These are phyloP conservation scores for Apiotrichum laibachii DNA, from an alignment of 1,284 basidiomycete genomes.

Conservation along the genomic window DNA sequence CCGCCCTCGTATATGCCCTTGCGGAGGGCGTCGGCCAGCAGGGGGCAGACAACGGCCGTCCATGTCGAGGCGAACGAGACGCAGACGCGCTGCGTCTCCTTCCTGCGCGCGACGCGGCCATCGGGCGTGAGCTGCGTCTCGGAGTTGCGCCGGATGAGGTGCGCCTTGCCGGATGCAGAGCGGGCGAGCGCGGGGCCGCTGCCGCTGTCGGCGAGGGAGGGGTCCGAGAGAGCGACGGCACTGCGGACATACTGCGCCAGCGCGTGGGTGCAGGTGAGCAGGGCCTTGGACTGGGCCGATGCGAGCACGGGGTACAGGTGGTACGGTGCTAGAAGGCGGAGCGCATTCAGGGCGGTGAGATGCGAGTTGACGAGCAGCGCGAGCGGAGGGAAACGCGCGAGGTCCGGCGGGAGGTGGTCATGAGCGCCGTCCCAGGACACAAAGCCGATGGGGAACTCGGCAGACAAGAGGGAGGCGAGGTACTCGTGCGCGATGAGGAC, in stretches of 20 bases:
- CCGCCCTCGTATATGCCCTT: conserved; percentile 66
- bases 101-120: conserved; percentile 37
- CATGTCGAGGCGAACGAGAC: conserved; percentile 57
- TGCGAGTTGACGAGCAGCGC: conserved; percentile 73
- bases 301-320: conserved; percentile 57
- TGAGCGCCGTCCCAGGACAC: conserved; percentile 12
- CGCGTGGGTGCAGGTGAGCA: conserved; percentile 49
- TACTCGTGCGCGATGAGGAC: conserved; percentile 44
- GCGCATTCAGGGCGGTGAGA: conserved; percentile 69
- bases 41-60: conserved; percentile 63
- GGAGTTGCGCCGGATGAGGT: conserved; percentile 36
- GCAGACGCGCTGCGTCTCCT: conserved; percentile 54
- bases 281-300: conserved; percentile 56
- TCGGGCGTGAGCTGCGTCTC: conserved; percentile 37
- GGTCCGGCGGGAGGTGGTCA: conserved; percentile 53
- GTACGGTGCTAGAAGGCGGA: conserved; percentile 75
- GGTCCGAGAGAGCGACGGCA: conserved; percentile 18
- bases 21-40: conserved; percentile 63
- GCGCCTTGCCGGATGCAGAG: conserved; percentile 14
- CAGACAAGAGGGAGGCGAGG: conserved; percentile 26
- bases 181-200: conserved; percentile 17
- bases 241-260: conserved; percentile 56
- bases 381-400: conserved; percentile 73
- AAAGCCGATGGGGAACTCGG: conserved; percentile 15
- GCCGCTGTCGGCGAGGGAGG: neutral